Evolutionary conservation across 495 filamentous ascomycete species (phyloP).

Genomic region (Physcia stellaris): DNA sequence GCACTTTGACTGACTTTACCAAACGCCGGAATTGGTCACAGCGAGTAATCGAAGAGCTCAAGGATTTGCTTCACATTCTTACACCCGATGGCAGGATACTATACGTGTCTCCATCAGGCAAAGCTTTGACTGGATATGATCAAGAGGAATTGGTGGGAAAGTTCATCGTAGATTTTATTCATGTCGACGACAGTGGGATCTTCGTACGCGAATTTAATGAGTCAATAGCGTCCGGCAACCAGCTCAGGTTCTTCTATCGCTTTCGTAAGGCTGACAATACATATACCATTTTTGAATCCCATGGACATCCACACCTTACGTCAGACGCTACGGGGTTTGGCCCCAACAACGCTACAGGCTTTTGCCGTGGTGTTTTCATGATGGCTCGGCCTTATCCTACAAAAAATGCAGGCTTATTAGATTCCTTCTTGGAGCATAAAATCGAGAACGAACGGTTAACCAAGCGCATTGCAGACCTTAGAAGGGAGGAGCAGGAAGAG

Average conservation of each 20-base stretch:
- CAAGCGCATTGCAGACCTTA: slow-evolving; percentile 72
- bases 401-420: slow-evolving; percentile 67
- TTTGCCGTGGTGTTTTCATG: slow-evolving; percentile 86
- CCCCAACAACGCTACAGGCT: slow-evolving; percentile 45
- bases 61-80: slow-evolving; percentile 78
- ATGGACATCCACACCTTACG: slow-evolving; percentile 82
- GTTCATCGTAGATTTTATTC: slow-evolving; percentile 67
- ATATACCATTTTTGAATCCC: slow-evolving; percentile 73
- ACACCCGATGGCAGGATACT: slow-evolving; percentile 70
- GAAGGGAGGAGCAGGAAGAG: slow-evolving; percentile 76
- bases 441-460: slow-evolving; percentile 87
- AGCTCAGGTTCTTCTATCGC: slow-evolving; percentile 79
- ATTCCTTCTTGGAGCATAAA: slow-evolving; percentile 94
- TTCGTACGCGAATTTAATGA: slow-evolving; percentile 87
- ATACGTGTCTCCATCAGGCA: slow-evolving; percentile 71
- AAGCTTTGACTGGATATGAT: slow-evolving; percentile 64
- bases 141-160: slow-evolving; percentile 55
- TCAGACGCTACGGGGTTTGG: slow-evolving; percentile 46
- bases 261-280: slow-evolving; percentile 61
- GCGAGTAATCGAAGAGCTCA: slow-evolving; percentile 76
- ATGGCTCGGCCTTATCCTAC: slow-evolving; percentile 87
- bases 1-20: slow-evolving; percentile 66
- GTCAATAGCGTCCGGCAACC: slow-evolving; percentile 67
- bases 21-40: slow-evolving; percentile 83
- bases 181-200: slow-evolving; percentile 74